Conservation (phyloP, 2,329 filamentous ascomycete genomes). For the Apiospora sp. region DNA sequence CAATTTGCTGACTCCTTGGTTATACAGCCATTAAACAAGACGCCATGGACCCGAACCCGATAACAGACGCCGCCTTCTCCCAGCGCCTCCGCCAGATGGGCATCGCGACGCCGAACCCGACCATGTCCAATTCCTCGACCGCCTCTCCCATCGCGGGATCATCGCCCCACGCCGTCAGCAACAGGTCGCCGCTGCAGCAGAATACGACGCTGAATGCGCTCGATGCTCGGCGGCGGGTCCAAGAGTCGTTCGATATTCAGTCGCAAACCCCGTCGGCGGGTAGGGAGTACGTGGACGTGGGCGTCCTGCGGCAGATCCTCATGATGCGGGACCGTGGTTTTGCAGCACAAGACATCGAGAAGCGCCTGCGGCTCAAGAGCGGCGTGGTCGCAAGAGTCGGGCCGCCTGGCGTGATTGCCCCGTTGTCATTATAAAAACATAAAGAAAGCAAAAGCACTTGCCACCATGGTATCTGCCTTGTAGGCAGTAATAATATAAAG, state of each 20-base stretch:
- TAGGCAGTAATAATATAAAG: background rate
- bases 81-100: conserved; percentile 62
- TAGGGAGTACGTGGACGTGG: conserved; percentile 56
- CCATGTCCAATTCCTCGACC: conserved; percentile 60
- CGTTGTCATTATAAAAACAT: background rate
- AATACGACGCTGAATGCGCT: conserved; percentile 60
- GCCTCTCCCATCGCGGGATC: conserved; percentile 36
- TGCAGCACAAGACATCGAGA: conserved; percentile 53
- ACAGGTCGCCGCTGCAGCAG: conserved; percentile 36
- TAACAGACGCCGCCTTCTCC: conserved; percentile 54
- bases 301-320: conserved; percentile 56
- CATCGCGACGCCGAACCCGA: conserved; percentile 61
- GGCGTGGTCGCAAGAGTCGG: conserved; percentile 58
- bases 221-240: conserved; percentile 54
- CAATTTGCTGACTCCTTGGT: background rate
- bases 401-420: conserved; percentile 47
- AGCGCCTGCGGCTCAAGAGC: conserved; percentile 51
- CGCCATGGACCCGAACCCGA: conserved; percentile 50
- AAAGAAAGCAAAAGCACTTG: background rate
- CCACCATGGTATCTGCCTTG: background rate
- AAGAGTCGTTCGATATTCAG: conserved; percentile 54
- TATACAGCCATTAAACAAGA: conserved; percentile 50
- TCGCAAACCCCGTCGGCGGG: conserved; percentile 51
- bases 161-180: conserved; percentile 31
- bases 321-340: conserved; percentile 52